Evolutionary conservation across 495 filamentous ascomycete species (phyloP).

Genomic region (Penicillium desertorum): DNA sequence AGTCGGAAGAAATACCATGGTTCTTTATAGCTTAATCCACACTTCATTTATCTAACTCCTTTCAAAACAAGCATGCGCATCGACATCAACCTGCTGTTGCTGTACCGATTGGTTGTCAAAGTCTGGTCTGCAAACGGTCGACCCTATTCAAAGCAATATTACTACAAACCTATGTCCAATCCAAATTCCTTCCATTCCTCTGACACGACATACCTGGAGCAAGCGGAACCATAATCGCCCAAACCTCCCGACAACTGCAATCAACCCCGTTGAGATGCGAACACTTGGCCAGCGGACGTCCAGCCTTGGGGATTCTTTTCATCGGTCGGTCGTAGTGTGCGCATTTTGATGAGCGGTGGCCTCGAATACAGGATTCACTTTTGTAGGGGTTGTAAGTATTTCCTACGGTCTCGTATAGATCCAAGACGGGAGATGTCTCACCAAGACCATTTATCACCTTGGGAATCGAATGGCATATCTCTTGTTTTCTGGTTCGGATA

Average conservation of each 20-base stretch:
- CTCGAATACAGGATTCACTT: constrained; percentile 5
- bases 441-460: constrained; percentile 8
- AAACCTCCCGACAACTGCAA: constrained; percentile 5
- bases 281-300: constrained; percentile 1
- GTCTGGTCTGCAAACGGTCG: neutral
- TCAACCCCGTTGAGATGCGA: neutral
- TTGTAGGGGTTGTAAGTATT: neutral
- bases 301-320: constrained; percentile 5
- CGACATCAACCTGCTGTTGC: neutral
- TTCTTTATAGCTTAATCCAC: too few relatives aligned
- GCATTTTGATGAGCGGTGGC: constrained; percentile 8
- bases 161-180: neutral
- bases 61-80: neutral
- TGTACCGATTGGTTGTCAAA: neutral
- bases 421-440: neutral
- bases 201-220: neutral
- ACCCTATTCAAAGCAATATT: neutral
- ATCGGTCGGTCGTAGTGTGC: constrained; percentile 9
- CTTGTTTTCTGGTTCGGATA: neutral
- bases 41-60: neutral
- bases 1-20: too few relatives aligned
- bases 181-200: neutral
- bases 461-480: constrained; percentile 7
- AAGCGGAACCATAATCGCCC: constrained; percentile 9
- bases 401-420: neutral